Conservation (phyloP, 352 stramenopile genomes). For the Globisporangium viniferum region DNA sequence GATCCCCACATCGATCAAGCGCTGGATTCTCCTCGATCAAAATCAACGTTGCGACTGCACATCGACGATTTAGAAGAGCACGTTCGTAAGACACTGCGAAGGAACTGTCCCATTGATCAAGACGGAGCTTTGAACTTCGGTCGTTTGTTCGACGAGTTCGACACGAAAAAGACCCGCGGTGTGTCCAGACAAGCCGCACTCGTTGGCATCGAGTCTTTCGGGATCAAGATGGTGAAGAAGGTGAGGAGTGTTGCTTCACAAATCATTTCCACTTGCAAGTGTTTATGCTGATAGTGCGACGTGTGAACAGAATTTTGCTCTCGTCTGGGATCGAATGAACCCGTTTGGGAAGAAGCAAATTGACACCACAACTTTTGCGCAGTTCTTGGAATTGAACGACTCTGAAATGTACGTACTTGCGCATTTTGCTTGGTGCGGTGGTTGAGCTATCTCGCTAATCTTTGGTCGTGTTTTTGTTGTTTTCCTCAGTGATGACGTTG, state of each 20-base stretch:
- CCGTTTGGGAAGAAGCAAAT: slow-evolving; percentile 53
- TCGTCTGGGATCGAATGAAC: slow-evolving; percentile 75
- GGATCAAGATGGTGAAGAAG: slow-evolving; percentile 77
- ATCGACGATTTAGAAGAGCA: slow-evolving; percentile 69
- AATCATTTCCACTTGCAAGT: neutral
- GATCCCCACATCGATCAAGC: slow-evolving; percentile 35
- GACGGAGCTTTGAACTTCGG: slow-evolving; percentile 73
- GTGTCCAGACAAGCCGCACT: slow-evolving; percentile 47
- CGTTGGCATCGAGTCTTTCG: slow-evolving; percentile 57
- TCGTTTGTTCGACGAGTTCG: slow-evolving; percentile 74
- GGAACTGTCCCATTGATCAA: slow-evolving; percentile 75
- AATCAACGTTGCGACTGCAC: slow-evolving; percentile 41
- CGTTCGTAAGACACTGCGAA: slow-evolving; percentile 59
- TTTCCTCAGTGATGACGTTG: slow-evolving; percentile 54
- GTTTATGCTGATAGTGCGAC: neutral
- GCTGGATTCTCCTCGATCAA: slow-evolving; percentile 38
- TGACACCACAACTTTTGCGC: slow-evolving; percentile 45
- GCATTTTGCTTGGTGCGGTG: neutral
- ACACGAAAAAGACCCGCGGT: slow-evolving; percentile 55
- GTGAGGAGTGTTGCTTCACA: slow-evolving; percentile 21
- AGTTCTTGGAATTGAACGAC: slow-evolving; percentile 76
- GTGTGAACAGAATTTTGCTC: slow-evolving; percentile 43
- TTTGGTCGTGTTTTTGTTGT: neutral
- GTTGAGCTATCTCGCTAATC: neutral
- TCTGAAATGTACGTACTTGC: slow-evolving; percentile 58